Percentiles rank a stretch among this genome's conserved stretches.
These are phyloP conservation scores for Aspergillus kassunensis DNA, from an alignment of 495 filamentous ascomycete species.

Conservation along the genomic window DNA sequence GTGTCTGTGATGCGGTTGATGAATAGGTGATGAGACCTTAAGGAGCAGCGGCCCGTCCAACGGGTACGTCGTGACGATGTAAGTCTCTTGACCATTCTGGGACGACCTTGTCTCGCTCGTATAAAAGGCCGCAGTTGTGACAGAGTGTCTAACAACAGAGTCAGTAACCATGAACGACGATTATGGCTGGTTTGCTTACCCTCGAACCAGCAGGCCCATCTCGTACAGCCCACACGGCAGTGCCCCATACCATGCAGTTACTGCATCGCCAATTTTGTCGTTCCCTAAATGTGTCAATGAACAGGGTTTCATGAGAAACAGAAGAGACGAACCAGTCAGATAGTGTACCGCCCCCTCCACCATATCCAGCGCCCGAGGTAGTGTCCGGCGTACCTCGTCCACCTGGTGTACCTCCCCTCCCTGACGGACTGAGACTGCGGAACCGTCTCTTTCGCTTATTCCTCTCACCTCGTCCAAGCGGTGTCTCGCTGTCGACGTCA, in stretches of 20 bases:
- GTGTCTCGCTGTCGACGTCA: constrained; percentile 59
- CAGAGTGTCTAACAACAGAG: constrained; percentile 68
- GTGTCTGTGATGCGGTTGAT: not conserved
- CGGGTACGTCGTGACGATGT: constrained; percentile 54
- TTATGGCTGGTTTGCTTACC: constrained; percentile 51
- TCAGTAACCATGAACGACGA: not conserved
- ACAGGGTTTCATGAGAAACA: not conserved
- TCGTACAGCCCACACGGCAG: constrained; percentile 87
- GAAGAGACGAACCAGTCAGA: constrained; percentile 56
- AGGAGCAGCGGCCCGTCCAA: too few species aligned
- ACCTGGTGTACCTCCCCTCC: constrained; percentile 62
- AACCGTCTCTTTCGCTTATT: constrained; percentile 93
- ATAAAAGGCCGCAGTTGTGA: constrained; percentile 87
- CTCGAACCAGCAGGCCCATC: constrained; percentile 84
- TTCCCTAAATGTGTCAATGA: constrained; percentile 51
- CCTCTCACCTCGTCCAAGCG: constrained; percentile 80
- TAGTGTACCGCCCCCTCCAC: constrained; percentile 65
- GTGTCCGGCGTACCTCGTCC: constrained; percentile 74
- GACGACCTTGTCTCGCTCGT: constrained; percentile 78
- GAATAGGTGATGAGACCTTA: too few species aligned
- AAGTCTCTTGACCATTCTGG: constrained; percentile 82
- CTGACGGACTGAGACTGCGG: constrained; percentile 76
- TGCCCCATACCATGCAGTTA: constrained; percentile 88
- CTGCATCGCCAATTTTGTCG: constrained; percentile 80
- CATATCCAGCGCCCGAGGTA: constrained; percentile 57